These are phyloP conservation scores for Populus tremula DNA, from an alignment of 345 rosid genomes.

Conservation along the genomic window DNA sequence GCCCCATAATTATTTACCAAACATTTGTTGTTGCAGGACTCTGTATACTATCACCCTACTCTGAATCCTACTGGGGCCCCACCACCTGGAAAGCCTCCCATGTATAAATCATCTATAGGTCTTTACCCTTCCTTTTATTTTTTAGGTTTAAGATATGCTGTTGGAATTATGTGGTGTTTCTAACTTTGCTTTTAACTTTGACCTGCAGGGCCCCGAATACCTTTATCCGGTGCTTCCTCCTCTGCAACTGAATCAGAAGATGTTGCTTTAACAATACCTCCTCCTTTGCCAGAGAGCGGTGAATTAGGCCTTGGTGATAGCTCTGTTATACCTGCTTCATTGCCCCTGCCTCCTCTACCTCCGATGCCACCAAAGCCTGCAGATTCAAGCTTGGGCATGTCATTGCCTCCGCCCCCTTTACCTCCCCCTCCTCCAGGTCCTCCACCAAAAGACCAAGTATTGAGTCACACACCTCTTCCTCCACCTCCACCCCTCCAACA, in stretches of 20 bases:
- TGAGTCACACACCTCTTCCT: slow-evolving; percentile 51
- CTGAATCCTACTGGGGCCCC: slow-evolving; percentile 98
- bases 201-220: slow-evolving; percentile 72
- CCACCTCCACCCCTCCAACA: slow-evolving; percentile 65
- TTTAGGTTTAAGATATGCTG: neutral
- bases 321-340: slow-evolving; percentile 44
- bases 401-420: slow-evolving; percentile 61
- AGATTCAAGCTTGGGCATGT: slow-evolving; percentile 34
- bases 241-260: slow-evolving; percentile 60
- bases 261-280: slow-evolving; percentile 49
- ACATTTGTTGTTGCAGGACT: slow-evolving; percentile 56
- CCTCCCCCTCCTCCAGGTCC: slow-evolving; percentile 97
- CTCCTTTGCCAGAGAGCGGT: slow-evolving; percentile 62
- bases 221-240: slow-evolving; percentile 62
- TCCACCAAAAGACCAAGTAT: slow-evolving; percentile 63
- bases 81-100: slow-evolving; percentile 98
- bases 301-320: slow-evolving; percentile 37
- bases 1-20: slow-evolving; percentile 3
- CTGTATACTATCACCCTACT: slow-evolving; percentile 94
- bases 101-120: slow-evolving; percentile 92
- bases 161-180: slow-evolving; percentile 7
- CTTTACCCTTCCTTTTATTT: slow-evolving; percentile 1
- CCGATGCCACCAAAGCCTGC: slow-evolving; percentile 76
- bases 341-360: slow-evolving; percentile 84
- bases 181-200: slow-evolving; percentile 12